Conservation (phyloP, 805 yeast species). For the Yamadazyma akitaensis region DNA sequence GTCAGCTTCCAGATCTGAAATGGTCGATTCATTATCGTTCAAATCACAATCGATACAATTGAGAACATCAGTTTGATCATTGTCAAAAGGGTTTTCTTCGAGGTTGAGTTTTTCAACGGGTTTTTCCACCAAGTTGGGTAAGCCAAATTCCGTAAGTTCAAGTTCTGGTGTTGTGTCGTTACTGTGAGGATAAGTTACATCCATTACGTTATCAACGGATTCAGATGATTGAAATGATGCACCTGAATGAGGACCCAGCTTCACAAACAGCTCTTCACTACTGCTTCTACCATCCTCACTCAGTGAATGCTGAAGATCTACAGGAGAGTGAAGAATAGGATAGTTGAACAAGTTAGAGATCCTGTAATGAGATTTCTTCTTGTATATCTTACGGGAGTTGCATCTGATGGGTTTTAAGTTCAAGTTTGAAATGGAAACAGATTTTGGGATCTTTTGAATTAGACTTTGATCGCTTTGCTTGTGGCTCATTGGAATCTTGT, state of each 20-base stretch:
- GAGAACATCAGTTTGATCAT: neutral
- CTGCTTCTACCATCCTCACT: conserved; percentile 5
- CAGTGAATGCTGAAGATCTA: neutral
- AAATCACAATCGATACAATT: conserved; percentile 3
- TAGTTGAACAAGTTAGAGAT: conserved; percentile 37
- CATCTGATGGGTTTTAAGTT: conserved; percentile 41
- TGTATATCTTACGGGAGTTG: conserved; percentile 27
- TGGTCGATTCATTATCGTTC: conserved; percentile 14
- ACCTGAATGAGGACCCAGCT: neutral
- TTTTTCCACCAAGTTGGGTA: conserved; percentile 1
- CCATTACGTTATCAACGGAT: conserved; percentile 8
- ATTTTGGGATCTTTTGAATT: conserved; percentile 8
- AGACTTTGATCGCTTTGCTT: neutral
- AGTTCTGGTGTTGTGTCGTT: conserved; percentile 13
- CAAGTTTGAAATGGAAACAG: conserved; percentile 34
- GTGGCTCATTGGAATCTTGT: neutral
- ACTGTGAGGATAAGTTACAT: conserved; percentile 8
- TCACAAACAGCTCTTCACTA: conserved; percentile 7
- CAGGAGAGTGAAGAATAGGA: conserved; percentile 20
- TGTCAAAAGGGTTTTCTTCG: conserved; percentile 4
- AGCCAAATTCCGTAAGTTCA: conserved; percentile 2
- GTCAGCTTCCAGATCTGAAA: conserved; percentile 9
- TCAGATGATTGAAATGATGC: neutral
- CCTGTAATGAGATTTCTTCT: conserved; percentile 41
- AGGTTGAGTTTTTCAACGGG: neutral